Conservation (phyloP, 257 asterid species). For the Nemophila menziesii region DNA sequence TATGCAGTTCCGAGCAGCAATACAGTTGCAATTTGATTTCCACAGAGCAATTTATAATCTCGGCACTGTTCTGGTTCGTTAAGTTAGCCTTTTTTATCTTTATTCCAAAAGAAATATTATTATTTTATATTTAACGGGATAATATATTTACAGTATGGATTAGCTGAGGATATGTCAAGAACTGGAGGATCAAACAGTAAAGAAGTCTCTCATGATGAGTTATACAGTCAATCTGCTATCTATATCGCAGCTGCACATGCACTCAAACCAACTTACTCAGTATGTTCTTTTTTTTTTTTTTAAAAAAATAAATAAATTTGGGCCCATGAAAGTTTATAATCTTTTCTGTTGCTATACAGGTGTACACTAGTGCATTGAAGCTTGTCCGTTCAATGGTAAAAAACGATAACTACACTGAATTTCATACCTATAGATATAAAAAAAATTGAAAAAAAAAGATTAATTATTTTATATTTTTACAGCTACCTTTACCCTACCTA, state of each 20-base stretch:
- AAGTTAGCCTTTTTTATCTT: slow-evolving; percentile 12
- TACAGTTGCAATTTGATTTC: slow-evolving; percentile 93
- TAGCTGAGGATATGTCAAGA: slow-evolving; percentile 96
- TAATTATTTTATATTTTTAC: slow-evolving; percentile 32
- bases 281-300: slow-evolving; percentile 16
- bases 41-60: slow-evolving; percentile 99
- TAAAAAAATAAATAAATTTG: slow-evolving; percentile 1
- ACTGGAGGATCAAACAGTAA: slow-evolving; percentile 57
- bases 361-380: slow-evolving; percentile 92
- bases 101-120: slow-evolving; percentile 8
- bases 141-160: slow-evolving; percentile 70
- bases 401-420: neutral
- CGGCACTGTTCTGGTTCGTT: slow-evolving; percentile 97
- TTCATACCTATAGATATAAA: neutral
- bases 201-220: slow-evolving; percentile 79
- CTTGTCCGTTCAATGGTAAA: slow-evolving; percentile 92
- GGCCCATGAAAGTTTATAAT: slow-evolving; percentile 6
- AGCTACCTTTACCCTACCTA: slow-evolving; percentile 92
- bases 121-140: slow-evolving; percentile 4
- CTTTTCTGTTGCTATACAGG: slow-evolving; percentile 40
- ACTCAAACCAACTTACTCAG: slow-evolving; percentile 89
- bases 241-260: slow-evolving; percentile 99
- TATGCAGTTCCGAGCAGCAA: slow-evolving; percentile 91
- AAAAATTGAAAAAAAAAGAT: neutral
- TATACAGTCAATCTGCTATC: slow-evolving; percentile 91